Evolutionary conservation across 257 asterid species (phyloP), one percentile per base, ranked within the genome.

Genomic region (Linderniella brevidens): DNA sequence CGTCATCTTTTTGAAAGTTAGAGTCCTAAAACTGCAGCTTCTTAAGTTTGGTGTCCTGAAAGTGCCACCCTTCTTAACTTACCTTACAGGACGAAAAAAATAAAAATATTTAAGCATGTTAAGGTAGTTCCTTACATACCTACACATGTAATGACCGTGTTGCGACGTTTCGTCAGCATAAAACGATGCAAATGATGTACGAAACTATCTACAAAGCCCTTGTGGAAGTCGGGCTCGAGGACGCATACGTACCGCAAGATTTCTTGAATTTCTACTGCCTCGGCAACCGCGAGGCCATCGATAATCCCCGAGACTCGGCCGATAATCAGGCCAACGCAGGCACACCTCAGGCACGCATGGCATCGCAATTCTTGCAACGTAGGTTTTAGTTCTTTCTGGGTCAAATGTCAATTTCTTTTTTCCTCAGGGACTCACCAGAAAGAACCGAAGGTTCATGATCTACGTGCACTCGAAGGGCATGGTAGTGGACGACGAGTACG

Each of bases 111-210:
- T n/a, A n/a, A n/a, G n/a, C n/a, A n/a, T n/a, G n/a, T n/a, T n/a
- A n/a, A n/a, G n/a, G n/a, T n/a, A n/a, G n/a, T n/a, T n/a, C n/a
- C n/a, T n/a, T n/a, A n/a, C n/a, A n/a, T 48, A 10, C 13, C 13
- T 48, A 32, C n/a, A n/a, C n/a, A n/a, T n/a, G n/a, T n/a, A n/a
- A n/a, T n/a, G n/a, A n/a, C n/a, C n/a, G n/a, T n/a, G n/a, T n/a
- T n/a, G n/a, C 9, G 50, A 9, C 35, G 36, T 13, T 49, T 62
- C 46, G 49, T 20, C 88, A 90, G 98, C 68, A 81, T 57, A 90
- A 85, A 66, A 90, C 98, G 20, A 90, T 90, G 98, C 94, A 85
- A 77, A 90, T 85, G 98, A 90, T 90, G 98, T 90, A 81, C 51
- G 92, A 85, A 64, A 85, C 96, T 10, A 81, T 90, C 41, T 71